Percentiles rank a stretch among this genome's conserved stretches.
Evolutionary conservation across 768 basidiomycete species (phyloP).

Genomic region (Mycena chlorophos): DNA sequence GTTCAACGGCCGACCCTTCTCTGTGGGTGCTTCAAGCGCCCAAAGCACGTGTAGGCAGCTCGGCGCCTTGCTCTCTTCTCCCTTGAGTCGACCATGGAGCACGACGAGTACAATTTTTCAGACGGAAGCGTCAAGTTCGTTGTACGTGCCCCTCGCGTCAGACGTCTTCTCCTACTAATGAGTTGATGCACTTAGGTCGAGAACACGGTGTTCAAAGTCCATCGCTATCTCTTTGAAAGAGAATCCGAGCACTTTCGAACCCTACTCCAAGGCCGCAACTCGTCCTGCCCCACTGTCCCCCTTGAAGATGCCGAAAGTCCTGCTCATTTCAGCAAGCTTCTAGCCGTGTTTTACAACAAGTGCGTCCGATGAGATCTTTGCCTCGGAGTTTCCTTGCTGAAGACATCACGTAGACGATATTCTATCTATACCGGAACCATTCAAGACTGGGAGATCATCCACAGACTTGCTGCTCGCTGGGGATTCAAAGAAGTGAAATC

Average conservation of each 20-base stretch:
- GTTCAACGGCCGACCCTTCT: no score
- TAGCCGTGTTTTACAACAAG: slow-evolving; percentile 55
- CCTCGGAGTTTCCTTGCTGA: background rate
- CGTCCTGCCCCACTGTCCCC: background rate
- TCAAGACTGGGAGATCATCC: slow-evolving; percentile 38
- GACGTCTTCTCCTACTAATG: background rate
- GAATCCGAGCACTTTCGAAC: slow-evolving; percentile 26
- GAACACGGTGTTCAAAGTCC: slow-evolving; percentile 27
- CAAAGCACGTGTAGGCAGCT: no score
- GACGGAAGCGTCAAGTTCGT: background rate
- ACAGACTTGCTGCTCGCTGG: slow-evolving; percentile 43
- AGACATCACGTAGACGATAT: background rate
- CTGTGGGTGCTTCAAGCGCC: no score
- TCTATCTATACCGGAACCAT: background rate
- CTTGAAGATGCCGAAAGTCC: slow-evolving; percentile 40
- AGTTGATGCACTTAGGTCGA: background rate
- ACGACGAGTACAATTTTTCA: background rate
- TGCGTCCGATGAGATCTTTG: slow-evolving; percentile 24
- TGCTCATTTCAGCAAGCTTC: slow-evolving; percentile 42
- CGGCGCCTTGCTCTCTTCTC: no score
- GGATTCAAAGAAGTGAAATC: slow-evolving; percentile 40
- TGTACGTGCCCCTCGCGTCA: background rate
- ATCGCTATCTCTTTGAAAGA: slow-evolving; percentile 33
- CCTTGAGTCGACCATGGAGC: background rate
- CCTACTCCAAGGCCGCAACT: slow-evolving; percentile 12